Evolutionary conservation across 805 yeast species (phyloP).

Genomic region (Ogataea degrootiae): DNA sequence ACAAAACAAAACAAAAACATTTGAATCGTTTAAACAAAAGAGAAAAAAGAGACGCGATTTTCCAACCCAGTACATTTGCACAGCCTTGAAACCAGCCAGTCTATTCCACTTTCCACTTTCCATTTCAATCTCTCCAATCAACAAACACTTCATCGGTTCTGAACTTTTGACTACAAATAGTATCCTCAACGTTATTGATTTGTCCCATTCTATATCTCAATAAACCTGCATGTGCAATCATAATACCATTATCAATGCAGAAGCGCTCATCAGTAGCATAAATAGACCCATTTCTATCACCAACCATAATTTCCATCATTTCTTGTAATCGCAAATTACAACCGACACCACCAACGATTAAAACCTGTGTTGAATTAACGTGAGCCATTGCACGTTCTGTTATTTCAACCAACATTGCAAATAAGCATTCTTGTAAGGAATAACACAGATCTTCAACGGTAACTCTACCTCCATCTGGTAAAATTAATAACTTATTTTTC

Average conservation of each 20-base stretch:
- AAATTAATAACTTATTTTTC: constrained; percentile 35
- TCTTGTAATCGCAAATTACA: constrained; percentile 86
- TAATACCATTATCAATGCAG: constrained; percentile 96
- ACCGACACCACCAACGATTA: constrained; percentile 98
- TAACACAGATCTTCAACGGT: constrained; percentile 87
- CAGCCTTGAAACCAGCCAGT: not conserved
- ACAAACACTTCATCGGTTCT: constrained; percentile 92
- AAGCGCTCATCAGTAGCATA: constrained; percentile 95
- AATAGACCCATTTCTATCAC: constrained; percentile 82
- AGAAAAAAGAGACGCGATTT: not conserved
- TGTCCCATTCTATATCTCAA: constrained; percentile 81
- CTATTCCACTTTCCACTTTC: too few relatives aligned
- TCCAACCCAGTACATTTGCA: not conserved
- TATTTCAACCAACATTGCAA: constrained; percentile 95
- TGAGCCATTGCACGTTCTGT: constrained; percentile 99
- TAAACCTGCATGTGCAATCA: constrained; percentile 98
- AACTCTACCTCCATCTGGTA: constrained; percentile 45
- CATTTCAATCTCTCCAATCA: constrained; percentile 66
- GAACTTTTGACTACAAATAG: constrained; percentile 90
- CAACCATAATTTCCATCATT: constrained; percentile 96
- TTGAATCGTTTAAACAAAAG: not conserved
- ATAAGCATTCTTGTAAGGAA: constrained; percentile 86
- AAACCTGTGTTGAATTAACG: constrained; percentile 80
- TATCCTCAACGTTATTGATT: constrained; percentile 51
- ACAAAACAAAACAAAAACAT: too few relatives aligned